Base-by-base conservation (phyloP, 1,284 basidiomycete genomes). In the Ceratobasidium papillatum region DNA sequence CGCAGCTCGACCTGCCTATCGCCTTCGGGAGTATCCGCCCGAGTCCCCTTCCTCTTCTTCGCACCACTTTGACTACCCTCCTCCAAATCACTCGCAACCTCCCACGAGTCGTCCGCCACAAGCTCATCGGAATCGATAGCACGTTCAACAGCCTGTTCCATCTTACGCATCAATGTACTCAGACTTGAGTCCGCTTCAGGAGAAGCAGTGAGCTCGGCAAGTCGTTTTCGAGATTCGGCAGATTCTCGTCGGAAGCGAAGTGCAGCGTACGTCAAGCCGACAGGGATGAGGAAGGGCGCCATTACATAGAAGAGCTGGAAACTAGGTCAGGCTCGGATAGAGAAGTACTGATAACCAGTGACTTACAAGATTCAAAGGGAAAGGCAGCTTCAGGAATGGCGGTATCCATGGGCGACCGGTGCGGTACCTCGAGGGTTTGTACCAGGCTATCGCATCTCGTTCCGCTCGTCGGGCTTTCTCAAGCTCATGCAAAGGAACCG, bases 341-440 rank as follows among this genome's bases (percentile, higher is more conserved):
- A 47, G 9, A 4, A 9, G 45, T 9, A n/a, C 45, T n/a, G 19
- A 47, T n/a, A 4, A 47, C 19, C 45, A n/a, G 9, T 12, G 17
- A 83, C 91, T 78, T 78, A 94, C 92, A 49, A 94, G 79, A 80
- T 94, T 95, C 76, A 88, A 82, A 1, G 94, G 94, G 79, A 93
- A 94, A 7, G 82, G 80, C 49, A 86, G 84, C 76, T 90, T 87
- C 0, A 94, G 81, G n/a, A 82, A 81, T 1, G 92, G 91, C 1
- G 92, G 92, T 0, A 94, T 78, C 1, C 88, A 52, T 2, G 78
- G 79, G 8, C 86, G 86, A 1, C 77, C 75, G 11, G 30, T 58
- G 25, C 68, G 41, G 25, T 72, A 72, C 17, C 51, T 36, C 14
- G 41, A 43, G 14, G 68, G 68, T 32, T 71, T 54, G 17, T 74